phyloP scores from a whole-genome alignment of 129 eudicot genomes.

The Escallonia rubra region DNA sequence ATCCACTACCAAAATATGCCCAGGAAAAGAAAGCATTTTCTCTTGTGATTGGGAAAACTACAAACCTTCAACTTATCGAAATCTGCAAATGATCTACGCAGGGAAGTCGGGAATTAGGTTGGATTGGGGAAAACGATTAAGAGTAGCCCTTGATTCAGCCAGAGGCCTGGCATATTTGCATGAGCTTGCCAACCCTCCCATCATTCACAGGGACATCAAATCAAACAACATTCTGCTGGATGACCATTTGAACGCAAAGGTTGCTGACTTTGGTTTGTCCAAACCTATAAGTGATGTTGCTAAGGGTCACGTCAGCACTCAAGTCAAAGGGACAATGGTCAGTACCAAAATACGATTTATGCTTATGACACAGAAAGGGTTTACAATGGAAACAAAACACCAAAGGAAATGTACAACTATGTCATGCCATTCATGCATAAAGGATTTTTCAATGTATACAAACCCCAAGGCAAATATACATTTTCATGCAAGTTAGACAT shows the following conservation, averaged over 20 bases:
- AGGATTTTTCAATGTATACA: too few relatives aligned
- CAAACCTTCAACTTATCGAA: background rate
- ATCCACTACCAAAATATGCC: too few relatives aligned
- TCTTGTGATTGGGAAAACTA: background rate
- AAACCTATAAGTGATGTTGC: constrained; percentile 52
- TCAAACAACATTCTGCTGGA: constrained; percentile 72
- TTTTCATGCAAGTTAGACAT: too few relatives aligned
- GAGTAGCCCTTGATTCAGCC: constrained; percentile 69
- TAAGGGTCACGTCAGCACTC: constrained; percentile 70
- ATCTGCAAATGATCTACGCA: constrained; percentile 19
- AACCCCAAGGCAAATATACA: too few relatives aligned
- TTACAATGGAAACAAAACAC: too few relatives aligned
- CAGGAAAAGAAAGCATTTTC: too few relatives aligned
- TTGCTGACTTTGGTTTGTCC: constrained; percentile 90
- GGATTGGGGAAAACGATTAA: constrained; percentile 62
- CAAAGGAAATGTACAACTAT: too few relatives aligned
- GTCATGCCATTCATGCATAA: too few relatives aligned
- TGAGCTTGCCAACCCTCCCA: constrained; percentile 88
- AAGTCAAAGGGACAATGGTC: constrained; percentile 90
- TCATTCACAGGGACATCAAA: constrained; percentile 85
- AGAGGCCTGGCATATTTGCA: constrained; percentile 72
- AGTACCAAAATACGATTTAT: constrained; percentile 2
- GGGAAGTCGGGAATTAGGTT: constrained; percentile 52
- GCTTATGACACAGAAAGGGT: too few relatives aligned
- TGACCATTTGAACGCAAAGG: constrained; percentile 60